These are phyloP conservation scores for Geoglossum glabrum DNA, from an alignment of 495 filamentous ascomycete genomes.

Conservation along the genomic window DNA sequence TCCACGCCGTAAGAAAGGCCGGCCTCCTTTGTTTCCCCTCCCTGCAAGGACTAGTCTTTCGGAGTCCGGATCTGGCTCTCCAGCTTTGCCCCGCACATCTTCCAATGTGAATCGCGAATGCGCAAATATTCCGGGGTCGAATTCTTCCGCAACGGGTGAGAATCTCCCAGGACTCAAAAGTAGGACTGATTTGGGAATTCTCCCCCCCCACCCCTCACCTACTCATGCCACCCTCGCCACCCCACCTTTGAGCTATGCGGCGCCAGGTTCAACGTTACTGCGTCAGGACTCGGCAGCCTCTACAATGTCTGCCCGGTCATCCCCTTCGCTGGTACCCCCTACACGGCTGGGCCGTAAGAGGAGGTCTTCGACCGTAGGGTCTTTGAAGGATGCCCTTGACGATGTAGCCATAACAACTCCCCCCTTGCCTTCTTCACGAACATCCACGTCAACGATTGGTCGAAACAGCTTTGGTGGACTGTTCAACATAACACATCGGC, in stretches of 20 bases:
- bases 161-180: neutral
- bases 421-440: conserved; percentile 37
- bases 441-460: conserved; percentile 64
- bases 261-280: conserved; percentile 20
- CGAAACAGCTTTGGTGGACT: conserved; percentile 81
- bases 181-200: neutral
- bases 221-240: conserved; percentile 30
- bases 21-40: conserved; percentile 72
- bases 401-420: conserved; percentile 37
- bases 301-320: conserved; percentile 48
- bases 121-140: conserved; percentile 13
- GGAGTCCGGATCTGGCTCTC: conserved; percentile 13
- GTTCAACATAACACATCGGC: conserved; percentile 48
- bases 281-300: conserved; percentile 47
- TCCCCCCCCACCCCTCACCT: conserved; percentile 32
- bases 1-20: conserved; percentile 61
- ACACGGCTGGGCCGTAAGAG: conserved; percentile 35
- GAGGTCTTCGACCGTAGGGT: conserved; percentile 81
- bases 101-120: conserved; percentile 13
- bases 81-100: conserved; percentile 31
- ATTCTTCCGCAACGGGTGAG: conserved; percentile 14
- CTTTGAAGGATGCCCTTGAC: conserved; percentile 34
- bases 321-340: conserved; percentile 31
- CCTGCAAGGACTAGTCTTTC: conserved; percentile 37
- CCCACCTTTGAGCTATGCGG: conserved; percentile 17